Conservation (phyloP, 805 yeast species). For the Candida morakotiae region DNA sequence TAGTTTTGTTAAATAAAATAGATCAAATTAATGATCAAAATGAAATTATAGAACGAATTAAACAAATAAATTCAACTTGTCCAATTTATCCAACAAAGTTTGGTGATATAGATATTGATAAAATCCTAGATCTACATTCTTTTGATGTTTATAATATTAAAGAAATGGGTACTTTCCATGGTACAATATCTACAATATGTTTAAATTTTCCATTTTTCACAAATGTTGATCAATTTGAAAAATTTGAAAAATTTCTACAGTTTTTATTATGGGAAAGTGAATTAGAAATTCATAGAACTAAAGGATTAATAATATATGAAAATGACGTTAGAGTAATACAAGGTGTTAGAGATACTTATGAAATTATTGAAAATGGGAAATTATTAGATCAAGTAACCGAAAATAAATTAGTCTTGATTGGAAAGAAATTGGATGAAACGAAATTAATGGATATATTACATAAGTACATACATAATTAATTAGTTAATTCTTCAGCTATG, state of each 20-base stretch:
- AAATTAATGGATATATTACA: conserved; percentile 22
- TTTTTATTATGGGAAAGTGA: conserved; percentile 68
- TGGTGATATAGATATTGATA: conserved; percentile 68
- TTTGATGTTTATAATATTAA: conserved; percentile 41
- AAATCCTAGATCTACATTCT: conserved; percentile 75
- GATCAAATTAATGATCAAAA: conserved; percentile 42
- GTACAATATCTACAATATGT: conserved; percentile 33
- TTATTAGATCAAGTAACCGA: conserved; percentile 31
- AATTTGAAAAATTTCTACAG: conserved; percentile 64
- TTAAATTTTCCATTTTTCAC: conserved; percentile 44
- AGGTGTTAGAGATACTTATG: conserved; percentile 92
- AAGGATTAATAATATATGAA: conserved; percentile 61
- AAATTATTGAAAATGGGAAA: conserved; percentile 49
- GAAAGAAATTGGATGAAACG: conserved; percentile 50
- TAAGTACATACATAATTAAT: conserved; percentile 17
- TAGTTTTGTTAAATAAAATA: conserved; percentile 70
- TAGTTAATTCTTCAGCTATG: conserved; percentile 45
- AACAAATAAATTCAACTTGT: conserved; percentile 61
- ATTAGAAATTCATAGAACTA: conserved; percentile 75
- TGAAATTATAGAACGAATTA: conserved; percentile 37
- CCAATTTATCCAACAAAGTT: conserved; percentile 63
- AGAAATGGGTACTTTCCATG: conserved; percentile 26
- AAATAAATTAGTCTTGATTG: conserved; percentile 72
- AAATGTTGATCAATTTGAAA: conserved; percentile 30
- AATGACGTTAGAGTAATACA: conserved; percentile 62